Base-by-base conservation (phyloP, 306 rosid species). In the Begonia peltatifolia region DNA sequence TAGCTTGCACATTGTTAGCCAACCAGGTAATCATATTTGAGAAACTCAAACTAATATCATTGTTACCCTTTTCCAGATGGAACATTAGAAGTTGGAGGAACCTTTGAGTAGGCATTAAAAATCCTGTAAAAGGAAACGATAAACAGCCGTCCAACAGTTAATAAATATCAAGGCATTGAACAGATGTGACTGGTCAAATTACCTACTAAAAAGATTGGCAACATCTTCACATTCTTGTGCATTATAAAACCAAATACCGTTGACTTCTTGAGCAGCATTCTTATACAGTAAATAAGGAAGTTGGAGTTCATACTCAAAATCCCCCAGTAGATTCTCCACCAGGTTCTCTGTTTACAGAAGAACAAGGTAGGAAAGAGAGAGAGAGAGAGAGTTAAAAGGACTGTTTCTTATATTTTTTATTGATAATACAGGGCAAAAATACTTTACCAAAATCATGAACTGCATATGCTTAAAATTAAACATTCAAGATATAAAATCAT, bases 161-260 rank as follows among this genome's bases (percentile, higher is more conserved):
- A 41, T 42, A 44, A 44, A 10, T 2, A n/a, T 44, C 48, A 11
- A 44, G 48, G n/a, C 12, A 44, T 44, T n/a, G 12, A n/a, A n/a
- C 48, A 11, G 14, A 51, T 35, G 6, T 59, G 57, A 58, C 52
- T 54, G 59, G 46, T 38, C 70, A 5, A 25, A 25, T 42, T 64
- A 84, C 95, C 95, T 74, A 56, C 74, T 80, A 58, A 84, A 89
- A 60, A 89, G 95, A 71, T 79, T 78, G 42, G 93, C 97, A 70
- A 89, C 97, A 57, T 89, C 97, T 61, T 84, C 95, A 67, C 89
- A 82, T 71, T 89, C 97, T 17, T 84, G 95, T 48, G 93, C 52
- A 64, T 82, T 84, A 68, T 89, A 89, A 80, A 89, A 89, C 97
- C 97, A 89, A 67, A 89, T 84, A 63, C 97, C 95, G 64, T 82